These are phyloP conservation scores for Phytophthora uliginosa DNA, from an alignment of 352 stramenopile genomes.

Conservation along the genomic window DNA sequence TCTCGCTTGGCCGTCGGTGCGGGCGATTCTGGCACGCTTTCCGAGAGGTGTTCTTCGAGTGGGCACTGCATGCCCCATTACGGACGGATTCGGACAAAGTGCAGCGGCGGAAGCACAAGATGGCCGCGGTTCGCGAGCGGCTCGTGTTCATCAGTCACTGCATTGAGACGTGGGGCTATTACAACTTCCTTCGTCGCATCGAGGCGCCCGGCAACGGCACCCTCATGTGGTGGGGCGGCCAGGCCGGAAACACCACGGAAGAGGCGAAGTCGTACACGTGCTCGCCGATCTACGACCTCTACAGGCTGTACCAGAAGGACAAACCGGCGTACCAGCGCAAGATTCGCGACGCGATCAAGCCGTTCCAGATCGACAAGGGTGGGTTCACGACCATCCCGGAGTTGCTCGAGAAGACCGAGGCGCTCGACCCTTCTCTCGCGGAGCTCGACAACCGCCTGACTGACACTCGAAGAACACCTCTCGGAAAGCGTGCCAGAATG, in stretches of 20 bases:
- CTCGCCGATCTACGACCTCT: accelerated
- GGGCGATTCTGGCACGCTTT: too few species aligned
- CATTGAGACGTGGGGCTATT: neutral
- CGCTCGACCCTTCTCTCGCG: neutral
- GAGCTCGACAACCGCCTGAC: neutral
- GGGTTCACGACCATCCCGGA: neutral
- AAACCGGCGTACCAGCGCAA: neutral
- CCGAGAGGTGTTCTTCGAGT: too few species aligned
- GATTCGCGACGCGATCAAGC: neutral
- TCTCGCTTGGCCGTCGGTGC: too few species aligned
- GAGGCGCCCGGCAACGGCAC: neutral
- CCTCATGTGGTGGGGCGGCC: neutral
- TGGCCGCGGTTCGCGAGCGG: neutral
- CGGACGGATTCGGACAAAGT: neutral
- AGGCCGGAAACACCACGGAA: neutral
- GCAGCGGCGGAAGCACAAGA: neutral
- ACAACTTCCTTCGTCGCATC: neutral
- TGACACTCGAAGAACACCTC: too few species aligned
- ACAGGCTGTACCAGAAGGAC: neutral
- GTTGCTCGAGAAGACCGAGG: neutral
- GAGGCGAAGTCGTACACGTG: neutral
- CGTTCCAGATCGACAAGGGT: neutral
- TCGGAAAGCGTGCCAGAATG: too few species aligned
- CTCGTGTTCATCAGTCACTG: neutral
- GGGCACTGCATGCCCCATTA: too few species aligned